These are phyloP conservation scores for Pichia terricola DNA, from an alignment of 1,139 yeast species.

Conservation along the genomic window DNA sequence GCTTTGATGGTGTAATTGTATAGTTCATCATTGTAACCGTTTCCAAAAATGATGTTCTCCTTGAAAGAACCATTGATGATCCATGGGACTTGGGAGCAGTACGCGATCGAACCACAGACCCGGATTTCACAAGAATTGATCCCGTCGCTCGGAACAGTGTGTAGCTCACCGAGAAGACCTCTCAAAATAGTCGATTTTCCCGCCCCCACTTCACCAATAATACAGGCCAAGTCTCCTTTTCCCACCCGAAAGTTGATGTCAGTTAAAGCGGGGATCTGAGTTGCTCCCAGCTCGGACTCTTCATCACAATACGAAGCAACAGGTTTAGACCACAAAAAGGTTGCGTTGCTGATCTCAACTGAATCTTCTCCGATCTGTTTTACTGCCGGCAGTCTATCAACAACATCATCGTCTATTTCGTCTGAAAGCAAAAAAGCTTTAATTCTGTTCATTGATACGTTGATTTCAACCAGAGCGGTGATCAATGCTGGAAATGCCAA, in stretches of 20 bases:
- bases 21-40: constrained; percentile 56
- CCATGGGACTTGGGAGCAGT: constrained; percentile 80
- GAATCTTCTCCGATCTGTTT: constrained; percentile 27
- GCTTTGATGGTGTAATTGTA: constrained; percentile 64
- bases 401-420: constrained; percentile 38
- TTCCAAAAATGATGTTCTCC: constrained; percentile 76
- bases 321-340: constrained; percentile 33
- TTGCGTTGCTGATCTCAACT: constrained; percentile 34
- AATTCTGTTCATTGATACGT: constrained; percentile 53
- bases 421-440: constrained; percentile 41
- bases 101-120: constrained; percentile 62
- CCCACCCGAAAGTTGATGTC: constrained; percentile 44
- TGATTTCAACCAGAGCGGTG: constrained; percentile 46
- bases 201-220: constrained; percentile 79
- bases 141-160: constrained; percentile 26
- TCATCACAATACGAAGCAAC: constrained; percentile 30
- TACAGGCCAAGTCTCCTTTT: constrained; percentile 56
- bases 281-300: constrained; percentile 21
- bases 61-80: constrained; percentile 64
- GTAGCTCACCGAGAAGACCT: constrained; percentile 52
- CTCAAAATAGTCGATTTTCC: constrained; percentile 67
- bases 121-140: constrained; percentile 28
- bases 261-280: constrained; percentile 36
- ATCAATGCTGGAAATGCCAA: constrained; percentile 47
- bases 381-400: constrained; percentile 29